Evolutionary conservation across 148 eudicot genomes (phyloP).

Genomic region (Rhododendron williamsianum): DNA sequence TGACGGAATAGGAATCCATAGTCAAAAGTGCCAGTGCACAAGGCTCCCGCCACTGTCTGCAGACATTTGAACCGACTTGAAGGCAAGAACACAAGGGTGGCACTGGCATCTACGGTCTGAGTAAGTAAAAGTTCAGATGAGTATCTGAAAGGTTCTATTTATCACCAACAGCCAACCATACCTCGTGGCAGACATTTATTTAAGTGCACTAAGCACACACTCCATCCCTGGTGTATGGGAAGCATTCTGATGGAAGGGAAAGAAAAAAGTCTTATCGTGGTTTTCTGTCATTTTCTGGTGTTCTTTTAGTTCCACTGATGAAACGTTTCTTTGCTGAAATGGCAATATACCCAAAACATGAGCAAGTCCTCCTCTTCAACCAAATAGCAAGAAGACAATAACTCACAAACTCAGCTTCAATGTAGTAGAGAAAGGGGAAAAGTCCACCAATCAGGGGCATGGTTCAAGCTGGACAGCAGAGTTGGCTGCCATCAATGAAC

Average conservation of each 20-base stretch:
- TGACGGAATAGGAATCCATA: background rate
- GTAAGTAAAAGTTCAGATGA: too few species aligned
- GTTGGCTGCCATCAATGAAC: background rate
- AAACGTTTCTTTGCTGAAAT: background rate
- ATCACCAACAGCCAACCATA: background rate
- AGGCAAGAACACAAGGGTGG: background rate
- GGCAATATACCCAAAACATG: background rate
- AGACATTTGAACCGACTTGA: background rate
- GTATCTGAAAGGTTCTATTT: background rate
- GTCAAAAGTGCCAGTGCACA: background rate
- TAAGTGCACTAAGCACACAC: background rate
- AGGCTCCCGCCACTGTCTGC: background rate
- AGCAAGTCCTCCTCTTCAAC: background rate
- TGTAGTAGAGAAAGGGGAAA: background rate
- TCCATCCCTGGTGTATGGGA: background rate
- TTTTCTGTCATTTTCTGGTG: background rate
- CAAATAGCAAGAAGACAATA: background rate
- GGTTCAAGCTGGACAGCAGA: background rate
- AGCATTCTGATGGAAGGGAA: background rate
- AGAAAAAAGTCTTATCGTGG: background rate
- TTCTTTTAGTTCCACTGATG: background rate
- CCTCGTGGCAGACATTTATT: background rate
- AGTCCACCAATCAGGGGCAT: constrained; percentile 4
- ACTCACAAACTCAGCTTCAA: background rate
- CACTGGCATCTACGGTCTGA: background rate